Evolutionary conservation across 2,329 filamentous ascomycete species (phyloP), one percentile per base, ranked within the genome.

Genomic region (Cercospora zeina): DNA sequence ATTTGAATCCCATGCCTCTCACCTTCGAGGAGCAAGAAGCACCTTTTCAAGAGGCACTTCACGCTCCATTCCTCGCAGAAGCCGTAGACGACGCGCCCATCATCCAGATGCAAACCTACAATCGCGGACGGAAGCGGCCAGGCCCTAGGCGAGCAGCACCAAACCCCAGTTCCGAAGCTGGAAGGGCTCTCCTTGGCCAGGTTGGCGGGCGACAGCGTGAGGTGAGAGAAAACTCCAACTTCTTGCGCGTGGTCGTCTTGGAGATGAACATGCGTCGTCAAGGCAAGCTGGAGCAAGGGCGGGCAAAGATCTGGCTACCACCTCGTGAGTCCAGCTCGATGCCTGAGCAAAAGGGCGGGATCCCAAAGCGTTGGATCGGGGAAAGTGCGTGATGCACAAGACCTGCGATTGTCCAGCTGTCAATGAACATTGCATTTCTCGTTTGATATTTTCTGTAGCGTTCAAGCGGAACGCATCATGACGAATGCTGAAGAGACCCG

Each of bases 241-340:
- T 88, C 71, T 74, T 88, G 51, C 81, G 85, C 36, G 81, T 87
- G 66, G 84, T 87, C 14, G 85, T 87, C 10, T 77, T 87, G 53
- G 85, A 88, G 74, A 87, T 87, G 85, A 87, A 87, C 72, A 88
- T 88, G 85, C 81, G 85, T 37, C 81, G 85, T 47, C 79, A 78
- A 63, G 85, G 85, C 59, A 88, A 88, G 74, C 76, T 88, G 49
- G 83, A 85, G 64, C 78, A 81, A 14, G 83, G 84, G 19, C 78
- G 80, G 65, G 85, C 85, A 27, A 80, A 80, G 60, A 79, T 87
- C 63, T 87, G 84, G 83, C 73, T 87, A 49, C 85, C 85, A 37
- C 85, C 85, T 49, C 79, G 85, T 64, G 77, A 79, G 66, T 71
- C 68, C 31, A 65, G 63, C 55, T 36, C 61, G 33, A 62, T 30